phyloP scores from a whole-genome alignment of 331 rosid species.

The Prunus yedoensis region DNA sequence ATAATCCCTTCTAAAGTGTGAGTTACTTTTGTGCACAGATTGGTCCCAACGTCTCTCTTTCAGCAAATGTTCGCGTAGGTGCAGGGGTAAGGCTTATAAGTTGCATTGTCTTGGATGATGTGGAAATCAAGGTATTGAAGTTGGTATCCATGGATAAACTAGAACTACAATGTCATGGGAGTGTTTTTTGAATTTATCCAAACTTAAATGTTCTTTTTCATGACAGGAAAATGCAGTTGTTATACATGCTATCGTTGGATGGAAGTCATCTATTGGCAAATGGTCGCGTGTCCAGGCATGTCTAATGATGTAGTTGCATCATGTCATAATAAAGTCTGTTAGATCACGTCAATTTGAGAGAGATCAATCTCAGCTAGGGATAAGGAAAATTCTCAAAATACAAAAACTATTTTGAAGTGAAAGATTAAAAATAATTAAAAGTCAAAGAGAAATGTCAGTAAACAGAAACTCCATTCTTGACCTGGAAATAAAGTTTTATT shows the following conservation, averaged over 20 bases:
- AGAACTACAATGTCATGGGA: background rate
- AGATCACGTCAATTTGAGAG: background rate
- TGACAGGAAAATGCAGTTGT: constrained; percentile 51
- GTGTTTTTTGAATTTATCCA: background rate
- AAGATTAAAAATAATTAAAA: background rate
- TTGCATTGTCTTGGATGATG: constrained; percentile 50
- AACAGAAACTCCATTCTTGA: too few species aligned
- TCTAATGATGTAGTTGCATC: constrained; percentile 13
- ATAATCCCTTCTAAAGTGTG: background rate
- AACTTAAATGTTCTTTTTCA: background rate
- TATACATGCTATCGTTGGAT: constrained; percentile 45
- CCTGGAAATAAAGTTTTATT: background rate
- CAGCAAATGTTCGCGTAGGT: constrained; percentile 50
- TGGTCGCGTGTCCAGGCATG: constrained; percentile 62
- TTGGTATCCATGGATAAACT: background rate
- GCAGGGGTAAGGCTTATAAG: constrained; percentile 50
- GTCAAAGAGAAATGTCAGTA: too few species aligned
- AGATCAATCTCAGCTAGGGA: background rate
- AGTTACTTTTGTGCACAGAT: constrained; percentile 27
- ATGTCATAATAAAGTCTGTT: background rate
- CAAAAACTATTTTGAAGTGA: background rate
- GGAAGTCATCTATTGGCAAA: constrained; percentile 52
- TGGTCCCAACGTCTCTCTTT: constrained; percentile 52
- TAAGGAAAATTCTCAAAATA: background rate
- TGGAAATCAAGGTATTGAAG: constrained; percentile 43